Base-by-base conservation (phyloP, 306 rosid species). In the Malus sieversii region DNA sequence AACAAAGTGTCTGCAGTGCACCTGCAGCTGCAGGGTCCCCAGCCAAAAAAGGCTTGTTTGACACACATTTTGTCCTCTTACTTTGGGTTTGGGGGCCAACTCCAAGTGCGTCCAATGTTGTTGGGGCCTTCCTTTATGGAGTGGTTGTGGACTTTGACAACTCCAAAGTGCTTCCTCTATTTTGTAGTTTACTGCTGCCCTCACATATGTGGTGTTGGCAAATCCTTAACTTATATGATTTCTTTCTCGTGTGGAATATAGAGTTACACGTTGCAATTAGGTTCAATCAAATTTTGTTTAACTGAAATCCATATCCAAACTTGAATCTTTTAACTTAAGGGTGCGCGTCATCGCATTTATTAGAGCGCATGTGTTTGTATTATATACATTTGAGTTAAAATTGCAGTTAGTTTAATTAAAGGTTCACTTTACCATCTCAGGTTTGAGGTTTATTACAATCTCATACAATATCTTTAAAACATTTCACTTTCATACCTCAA, bases 71-170 rank as follows among this genome's bases (percentile, higher is more conserved):
- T 87, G 91, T 87, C 87, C 4, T 53, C 59, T 62, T 53, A 19
- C 32, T 64, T 25, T 15, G 25, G 19, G 15, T 60, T 42, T 78
- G 62, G 84, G 86, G 86, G 68, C 89, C 88, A 77, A 77, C 77
- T 70, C 86, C 86, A 76, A 71, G 73, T 69, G 84, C 46, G 84
- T 78, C 81, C 71, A 59, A 58, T 61, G 67, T 78, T 74, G 82
- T 77, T 73, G 80, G 81, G 77, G 69, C 85, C 72, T 77, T 60
- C 69, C 69, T 40, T 76, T 57, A 52, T 20, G 46, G 74, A 45
- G 78, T 68, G 64, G 53, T 81, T 57, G 80, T 85, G 86, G 85
- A 82, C 84, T 69, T 66, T 75, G 87, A 88, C 92, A 85, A 79
- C 93, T 84, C 90, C 48, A 84, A 87, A 88, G 86, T 58, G 64